Evolutionary conservation across 2,329 filamentous ascomycete genomes (phyloP), one percentile per base, ranked within the genome.

Genomic region (Exophiala xenobiotica): DNA sequence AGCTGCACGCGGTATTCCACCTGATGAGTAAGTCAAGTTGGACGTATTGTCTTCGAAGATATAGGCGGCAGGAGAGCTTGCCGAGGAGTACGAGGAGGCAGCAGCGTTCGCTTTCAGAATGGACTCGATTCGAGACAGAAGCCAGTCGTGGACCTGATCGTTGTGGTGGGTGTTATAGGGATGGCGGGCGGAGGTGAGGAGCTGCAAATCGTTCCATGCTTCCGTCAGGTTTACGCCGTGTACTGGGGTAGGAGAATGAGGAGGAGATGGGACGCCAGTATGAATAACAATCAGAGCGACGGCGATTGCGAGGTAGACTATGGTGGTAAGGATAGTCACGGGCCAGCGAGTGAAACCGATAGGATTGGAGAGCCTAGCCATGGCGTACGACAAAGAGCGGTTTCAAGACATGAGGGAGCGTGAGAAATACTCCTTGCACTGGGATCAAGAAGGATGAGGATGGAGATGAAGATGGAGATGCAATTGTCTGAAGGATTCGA

Each of bases 81-180:
- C 37, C n/a, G 37, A 41, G 35, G 43, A 18, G 22, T 47, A 44
- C 19, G 62, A 51, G n/a, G 66, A 59, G n/a, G 62, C 62, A 8
- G 78, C 76, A 2, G 71, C 71, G 65, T 87, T 90, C 18, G 74
- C 73, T 24, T 80, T 73, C 57, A 92, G 68, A 53, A 96, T 93
- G 29, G 79, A 74, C 55, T 83, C 74, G 52, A 95, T 80, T 53
- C 90, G 82, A 14, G 73, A 63, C 54, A 96, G 74, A 26, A 97
- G 74, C 77, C 86, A 96, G 26, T 81, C 74, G 55, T 88, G 84
- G 26, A 96, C 84, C 19, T 82, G 74, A 61, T 96, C 91, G 67
- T 96, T 97, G 54, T 81, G 78, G 53, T 78, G 85, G 60, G 87
- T 91, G 71, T 96, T 96, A 74, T 89, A 96, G 0, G 93, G 92